Conservation (phyloP, 78 protist genomes). For the Guillardia theta region DNA sequence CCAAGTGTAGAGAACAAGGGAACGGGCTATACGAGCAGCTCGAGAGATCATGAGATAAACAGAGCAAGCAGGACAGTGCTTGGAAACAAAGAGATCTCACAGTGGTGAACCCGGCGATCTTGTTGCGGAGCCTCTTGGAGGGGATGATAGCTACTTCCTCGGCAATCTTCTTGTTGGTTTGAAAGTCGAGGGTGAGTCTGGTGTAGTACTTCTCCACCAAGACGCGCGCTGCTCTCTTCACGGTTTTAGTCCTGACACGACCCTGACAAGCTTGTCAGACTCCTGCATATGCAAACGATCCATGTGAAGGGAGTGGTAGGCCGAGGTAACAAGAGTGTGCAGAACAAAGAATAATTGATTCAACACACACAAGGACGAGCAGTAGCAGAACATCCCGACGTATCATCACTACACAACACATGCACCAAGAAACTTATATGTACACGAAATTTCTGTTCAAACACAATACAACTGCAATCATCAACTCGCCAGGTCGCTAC, state of each 20-base stretch:
- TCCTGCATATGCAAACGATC: no score
- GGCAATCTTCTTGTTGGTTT: constrained; percentile 95
- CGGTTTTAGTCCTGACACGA: constrained; percentile 98
- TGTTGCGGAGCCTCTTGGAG: constrained; percentile 98
- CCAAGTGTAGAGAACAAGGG: background rate
- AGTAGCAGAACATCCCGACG: no score
- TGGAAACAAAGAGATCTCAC: background rate
- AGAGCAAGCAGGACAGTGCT: background rate
- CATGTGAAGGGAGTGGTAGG: no score
- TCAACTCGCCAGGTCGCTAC: no score
- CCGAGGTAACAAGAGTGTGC: no score
- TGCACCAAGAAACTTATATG: no score
- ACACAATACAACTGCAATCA: no score
- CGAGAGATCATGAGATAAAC: background rate
- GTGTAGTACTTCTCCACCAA: constrained; percentile 99
- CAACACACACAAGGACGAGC: no score
- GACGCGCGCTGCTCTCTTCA: constrained; percentile 96
- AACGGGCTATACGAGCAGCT: background rate
- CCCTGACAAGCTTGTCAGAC: constrained; percentile 91
- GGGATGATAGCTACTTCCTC: constrained; percentile 96
- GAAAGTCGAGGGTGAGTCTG: constrained; percentile 95
- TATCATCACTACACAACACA: no score
- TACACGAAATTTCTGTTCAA: no score
- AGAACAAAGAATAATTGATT: no score
- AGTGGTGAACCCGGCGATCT: constrained; percentile 98